phyloP scores from a whole-genome alignment of 2,329 filamentous ascomycete species.

The Fusarium aywerte region DNA sequence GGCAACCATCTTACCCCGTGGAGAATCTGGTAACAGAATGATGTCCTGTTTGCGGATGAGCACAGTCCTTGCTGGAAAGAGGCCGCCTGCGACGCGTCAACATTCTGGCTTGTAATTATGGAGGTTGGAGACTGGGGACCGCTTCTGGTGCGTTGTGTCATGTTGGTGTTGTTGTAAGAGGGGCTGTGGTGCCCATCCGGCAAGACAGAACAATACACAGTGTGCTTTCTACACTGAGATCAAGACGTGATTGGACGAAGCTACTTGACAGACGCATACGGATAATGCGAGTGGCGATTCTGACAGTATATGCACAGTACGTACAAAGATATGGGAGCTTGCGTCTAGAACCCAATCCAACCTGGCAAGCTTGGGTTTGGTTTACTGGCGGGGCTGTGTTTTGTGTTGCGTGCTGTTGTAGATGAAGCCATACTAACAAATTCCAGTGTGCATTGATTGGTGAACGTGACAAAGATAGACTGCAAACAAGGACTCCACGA shows the following conservation, averaged over 20 bases:
- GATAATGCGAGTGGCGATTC: background rate
- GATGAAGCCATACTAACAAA: constrained; percentile 10
- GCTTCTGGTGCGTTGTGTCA: constrained; percentile 19
- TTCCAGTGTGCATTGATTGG: background rate
- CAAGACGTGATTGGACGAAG: constrained; percentile 17
- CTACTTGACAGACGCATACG: background rate
- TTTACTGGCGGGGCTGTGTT: constrained; percentile 19
- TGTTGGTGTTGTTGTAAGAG: constrained; percentile 28
- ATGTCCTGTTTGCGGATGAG: background rate
- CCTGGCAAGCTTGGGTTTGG: constrained; percentile 1
- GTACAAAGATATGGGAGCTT: background rate
- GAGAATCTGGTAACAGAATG: background rate
- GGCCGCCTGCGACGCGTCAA: constrained; percentile 27
- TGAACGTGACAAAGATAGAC: background rate
- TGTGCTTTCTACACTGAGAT: background rate
- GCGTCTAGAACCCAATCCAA: constrained; percentile 13
- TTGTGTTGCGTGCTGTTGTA: constrained; percentile 2
- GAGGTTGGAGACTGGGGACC: constrained; percentile 19
- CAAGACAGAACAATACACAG: constrained; percentile 19
- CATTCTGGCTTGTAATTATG: constrained; percentile 1
- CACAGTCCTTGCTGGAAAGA: background rate
- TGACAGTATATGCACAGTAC: constrained; percentile 27
- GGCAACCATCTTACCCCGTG: background rate
- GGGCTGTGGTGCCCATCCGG: constrained; percentile 23
- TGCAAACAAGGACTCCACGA: background rate